These are phyloP conservation scores for Lasiosphaeris hirsuta DNA, from an alignment of 495 filamentous ascomycete species.

Conservation along the genomic window DNA sequence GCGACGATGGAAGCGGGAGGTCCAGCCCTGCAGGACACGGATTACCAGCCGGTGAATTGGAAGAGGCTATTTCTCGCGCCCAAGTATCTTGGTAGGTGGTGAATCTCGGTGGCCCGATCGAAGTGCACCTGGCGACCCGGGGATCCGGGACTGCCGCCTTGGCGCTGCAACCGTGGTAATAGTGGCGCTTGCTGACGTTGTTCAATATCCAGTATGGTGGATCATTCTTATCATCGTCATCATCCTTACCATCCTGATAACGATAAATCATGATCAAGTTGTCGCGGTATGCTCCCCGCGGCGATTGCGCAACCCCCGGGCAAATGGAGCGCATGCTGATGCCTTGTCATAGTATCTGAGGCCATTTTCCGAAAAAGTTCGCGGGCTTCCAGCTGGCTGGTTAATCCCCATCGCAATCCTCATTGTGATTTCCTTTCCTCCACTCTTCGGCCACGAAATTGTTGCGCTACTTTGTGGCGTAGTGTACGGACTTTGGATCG, in stretches of 20 bases:
- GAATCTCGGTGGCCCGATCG: too few relatives aligned
- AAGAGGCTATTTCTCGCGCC: constrained; percentile 18
- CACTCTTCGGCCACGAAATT: constrained; percentile 35
- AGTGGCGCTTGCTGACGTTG: background rate
- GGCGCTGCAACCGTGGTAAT: background rate
- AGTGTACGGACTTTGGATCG: constrained; percentile 31
- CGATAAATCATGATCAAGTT: constrained; percentile 20
- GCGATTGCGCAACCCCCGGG: background rate
- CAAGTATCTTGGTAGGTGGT: constrained; percentile 20
- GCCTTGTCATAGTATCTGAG: constrained; percentile 16
- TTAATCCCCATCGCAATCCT: constrained; percentile 33
- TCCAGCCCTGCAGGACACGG: constrained; percentile 4
- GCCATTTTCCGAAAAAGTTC: constrained; percentile 27
- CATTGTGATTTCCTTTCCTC: constrained; percentile 33
- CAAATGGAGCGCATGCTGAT: background rate
- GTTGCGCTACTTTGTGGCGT: constrained; percentile 32
- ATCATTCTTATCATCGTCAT: constrained; percentile 11
- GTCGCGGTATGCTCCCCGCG: constrained; percentile 13
- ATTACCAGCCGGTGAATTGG: constrained; percentile 25
- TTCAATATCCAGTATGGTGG: constrained; percentile 11
- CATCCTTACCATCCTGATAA: constrained; percentile 19
- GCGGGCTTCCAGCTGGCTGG: constrained; percentile 28
- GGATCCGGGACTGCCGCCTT: background rate
- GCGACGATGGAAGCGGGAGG: too few relatives aligned
- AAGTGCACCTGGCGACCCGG: background rate